A percentile compares a stretch with the other conserved stretches of the same genome.
Evolutionary conservation across 2,329 filamentous ascomycete species (phyloP).

Genomic region (Bipolaris cookei): DNA sequence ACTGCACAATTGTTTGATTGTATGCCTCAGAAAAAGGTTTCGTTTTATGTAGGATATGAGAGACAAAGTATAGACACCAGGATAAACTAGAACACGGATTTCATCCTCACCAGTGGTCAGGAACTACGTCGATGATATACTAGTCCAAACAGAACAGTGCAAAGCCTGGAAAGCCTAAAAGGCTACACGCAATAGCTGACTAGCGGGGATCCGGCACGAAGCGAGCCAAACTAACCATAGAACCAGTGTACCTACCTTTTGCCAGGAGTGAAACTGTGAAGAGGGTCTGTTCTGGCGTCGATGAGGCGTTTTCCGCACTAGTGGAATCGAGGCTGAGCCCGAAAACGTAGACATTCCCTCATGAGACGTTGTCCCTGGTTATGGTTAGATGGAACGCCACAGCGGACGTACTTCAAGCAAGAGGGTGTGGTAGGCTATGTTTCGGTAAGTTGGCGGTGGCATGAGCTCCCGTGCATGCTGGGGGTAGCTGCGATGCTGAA

Average conservation of each 20-base stretch:
- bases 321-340: constrained; percentile 22
- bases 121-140: constrained; percentile 37
- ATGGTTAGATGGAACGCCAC: constrained; percentile 21
- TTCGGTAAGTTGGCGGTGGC: constrained; percentile 34
- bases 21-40: neutral
- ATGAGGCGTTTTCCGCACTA: constrained; percentile 15
- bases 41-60: neutral
- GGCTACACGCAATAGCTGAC: constrained; percentile 32
- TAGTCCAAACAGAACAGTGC: constrained; percentile 22
- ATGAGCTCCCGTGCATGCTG: constrained; percentile 41
- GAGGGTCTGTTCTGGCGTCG: constrained; percentile 23
- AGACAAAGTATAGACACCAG: neutral
- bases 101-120: neutral
- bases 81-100: neutral
- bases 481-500: constrained; percentile 24
- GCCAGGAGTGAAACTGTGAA: constrained; percentile 27
- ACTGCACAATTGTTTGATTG: neutral
- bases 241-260: constrained; percentile 25
- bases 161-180: constrained; percentile 28
- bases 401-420: constrained; percentile 27
- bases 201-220: constrained; percentile 32
- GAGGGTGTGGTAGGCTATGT: constrained; percentile 35
- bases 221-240: constrained; percentile 26
- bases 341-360: constrained; percentile 23
- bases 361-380: constrained; percentile 21